These are phyloP conservation scores for Sporisorium scitamineum DNA, from an alignment of 1,284 basidiomycete species.

Conservation along the genomic window DNA sequence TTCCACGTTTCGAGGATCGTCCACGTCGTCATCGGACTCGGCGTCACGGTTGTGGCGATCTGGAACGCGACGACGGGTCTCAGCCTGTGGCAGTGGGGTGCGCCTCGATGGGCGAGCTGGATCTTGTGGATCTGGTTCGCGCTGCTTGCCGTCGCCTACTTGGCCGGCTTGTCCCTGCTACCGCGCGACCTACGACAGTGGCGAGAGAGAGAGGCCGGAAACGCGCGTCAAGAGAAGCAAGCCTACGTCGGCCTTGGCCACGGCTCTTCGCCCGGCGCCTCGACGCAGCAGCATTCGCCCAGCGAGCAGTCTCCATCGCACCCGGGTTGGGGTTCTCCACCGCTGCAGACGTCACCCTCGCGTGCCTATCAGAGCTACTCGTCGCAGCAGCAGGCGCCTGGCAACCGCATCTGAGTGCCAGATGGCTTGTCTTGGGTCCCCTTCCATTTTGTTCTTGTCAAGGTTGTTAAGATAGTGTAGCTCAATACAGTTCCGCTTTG, in stretches of 20 bases:
- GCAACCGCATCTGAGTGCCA: conserved; percentile 18
- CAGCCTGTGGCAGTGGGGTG: conserved; percentile 50
- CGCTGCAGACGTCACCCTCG: conserved; percentile 14
- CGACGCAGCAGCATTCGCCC: conserved; percentile 26
- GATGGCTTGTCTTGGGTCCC: not conserved
- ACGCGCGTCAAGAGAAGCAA: conserved; percentile 17
- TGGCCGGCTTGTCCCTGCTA: conserved; percentile 45
- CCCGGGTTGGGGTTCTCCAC: conserved; percentile 23
- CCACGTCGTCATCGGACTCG: conserved; percentile 52
- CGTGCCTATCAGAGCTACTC: conserved; percentile 28
- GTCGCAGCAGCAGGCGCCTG: conserved; percentile 3
- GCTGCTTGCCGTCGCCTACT: conserved; percentile 42
- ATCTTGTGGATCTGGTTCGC: conserved; percentile 52
- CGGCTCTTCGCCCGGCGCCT: conserved; percentile 14
- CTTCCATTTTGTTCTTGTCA: not conserved
- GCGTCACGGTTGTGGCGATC: conserved; percentile 31
- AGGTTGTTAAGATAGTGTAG: not conserved
- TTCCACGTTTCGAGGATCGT: conserved; percentile 44
- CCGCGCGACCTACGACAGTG: conserved; percentile 42
- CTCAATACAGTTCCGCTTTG: not conserved
- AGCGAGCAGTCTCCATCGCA: conserved; percentile 8
- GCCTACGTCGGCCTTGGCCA: conserved; percentile 17
- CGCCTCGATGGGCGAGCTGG: conserved; percentile 28
- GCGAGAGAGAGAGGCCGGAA: conserved; percentile 4
- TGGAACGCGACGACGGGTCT: conserved; percentile 53